A percentile compares a stretch with the other conserved stretches of the same genome.
These are phyloP conservation scores for Scleromitrula shiraiana DNA, from an alignment of 2,329 filamentous ascomycete species.

Conservation along the genomic window DNA sequence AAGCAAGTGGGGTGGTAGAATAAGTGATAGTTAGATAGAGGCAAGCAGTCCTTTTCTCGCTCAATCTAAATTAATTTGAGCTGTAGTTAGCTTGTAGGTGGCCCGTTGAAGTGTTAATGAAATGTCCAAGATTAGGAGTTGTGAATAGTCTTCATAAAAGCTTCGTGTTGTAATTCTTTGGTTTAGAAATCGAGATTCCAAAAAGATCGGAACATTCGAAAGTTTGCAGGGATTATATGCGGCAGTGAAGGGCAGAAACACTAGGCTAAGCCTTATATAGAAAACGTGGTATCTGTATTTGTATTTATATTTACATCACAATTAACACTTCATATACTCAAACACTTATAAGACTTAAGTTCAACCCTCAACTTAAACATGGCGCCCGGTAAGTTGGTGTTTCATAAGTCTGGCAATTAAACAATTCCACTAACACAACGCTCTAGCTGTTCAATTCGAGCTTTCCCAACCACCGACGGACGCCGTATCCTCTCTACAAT, in stretches of 20 bases:
- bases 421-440: neutral
- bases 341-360: neutral
- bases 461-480: conserved; percentile 76
- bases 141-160: no score
- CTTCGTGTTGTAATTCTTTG: no score
- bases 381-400: conserved; percentile 30
- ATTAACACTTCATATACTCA: no score
- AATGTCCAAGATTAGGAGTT: no score
- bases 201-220: neutral
- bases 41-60: no score
- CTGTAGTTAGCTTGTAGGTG: no score
- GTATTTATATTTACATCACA: neutral
- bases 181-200: neutral
- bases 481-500: conserved; percentile 78
- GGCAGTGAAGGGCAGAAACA: conserved; percentile 1
- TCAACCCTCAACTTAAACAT: conserved; percentile 1
- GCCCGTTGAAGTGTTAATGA: no score
- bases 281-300: conserved; percentile 1
- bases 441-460: conserved; percentile 65
- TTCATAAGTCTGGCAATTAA: conserved; percentile 1
- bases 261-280: neutral
- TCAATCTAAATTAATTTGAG: no score
- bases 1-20: conserved; percentile 3
- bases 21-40: neutral
- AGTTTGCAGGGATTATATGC: neutral